Base-by-base conservation (phyloP, 148 eudicot genomes). In the Fagopyrum tataricum region DNA sequence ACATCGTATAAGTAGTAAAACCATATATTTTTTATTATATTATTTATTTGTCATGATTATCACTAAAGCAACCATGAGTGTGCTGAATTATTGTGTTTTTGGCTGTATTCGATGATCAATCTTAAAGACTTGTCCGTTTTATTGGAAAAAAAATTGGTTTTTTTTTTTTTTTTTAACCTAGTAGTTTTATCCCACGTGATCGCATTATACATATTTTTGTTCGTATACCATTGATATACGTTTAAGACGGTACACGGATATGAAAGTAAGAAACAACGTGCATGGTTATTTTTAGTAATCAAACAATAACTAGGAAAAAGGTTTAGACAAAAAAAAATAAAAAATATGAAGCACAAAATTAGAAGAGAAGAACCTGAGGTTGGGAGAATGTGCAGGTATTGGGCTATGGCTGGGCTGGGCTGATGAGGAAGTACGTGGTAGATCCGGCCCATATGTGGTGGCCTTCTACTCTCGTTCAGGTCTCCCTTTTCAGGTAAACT, bases 391-490 rank as follows among this genome's bases (percentile, higher is more conserved):
- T 77, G 69, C 88, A 92, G 97, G 97, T 92, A 6, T 78, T 92
- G 64, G 97, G 97, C 76, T 92, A 92, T n/a, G 97, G 97, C 0
- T 92, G 97, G 96, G 96, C 97, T 0, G 97, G 96, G 70, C 73
- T 92, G 48, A 73, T 90, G 83, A 92, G 97, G 78, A 90, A 82
- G 78, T 90, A 90, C n/a, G 97, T 92, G 46, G 88, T 92, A 24
- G 96, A 92, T 77, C 97, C 96, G 11, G 91, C 97, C 12, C 96
- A 92, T 62, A 92, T 92, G 97, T 92, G 97, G 97, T 92, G 97
- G 97, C 97, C 97, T 26, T 55, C 83, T 53, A 92, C 91, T 26
- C 92, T 92, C 8, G 97, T 92, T 40, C 97, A 92, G 67, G 96
- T 92, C 51, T 90, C 97, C 13, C 91, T 92, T 55, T 92, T 92